A percentile compares a stretch with the other conserved stretches of the same genome.
Conservation (phyloP, 805 yeast genomes). For the Nakazawaea molendinolei region DNA sequence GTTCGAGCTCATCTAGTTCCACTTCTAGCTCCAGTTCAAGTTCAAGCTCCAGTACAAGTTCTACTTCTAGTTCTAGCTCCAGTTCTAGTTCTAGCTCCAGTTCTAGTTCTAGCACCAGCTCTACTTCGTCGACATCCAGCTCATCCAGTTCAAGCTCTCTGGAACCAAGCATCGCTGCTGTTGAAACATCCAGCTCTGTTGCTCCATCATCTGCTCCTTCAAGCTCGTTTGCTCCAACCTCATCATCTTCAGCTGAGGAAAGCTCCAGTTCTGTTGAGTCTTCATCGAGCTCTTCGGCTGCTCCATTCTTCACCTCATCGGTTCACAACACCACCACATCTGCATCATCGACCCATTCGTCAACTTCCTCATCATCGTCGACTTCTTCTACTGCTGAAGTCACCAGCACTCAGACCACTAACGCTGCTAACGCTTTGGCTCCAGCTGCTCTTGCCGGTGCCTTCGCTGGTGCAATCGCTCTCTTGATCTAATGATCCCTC, state of each 20-base stretch:
- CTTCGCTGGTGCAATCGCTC: constrained; percentile 21
- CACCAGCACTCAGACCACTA: constrained; percentile 17
- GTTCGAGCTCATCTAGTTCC: constrained; percentile 24
- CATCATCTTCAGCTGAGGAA: constrained; percentile 6
- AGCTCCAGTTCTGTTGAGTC: neutral
- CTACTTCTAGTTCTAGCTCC: constrained; percentile 23
- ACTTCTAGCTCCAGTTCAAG: constrained; percentile 24
- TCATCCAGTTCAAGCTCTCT: neutral
- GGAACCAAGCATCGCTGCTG: too few species aligned
- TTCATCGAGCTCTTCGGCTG: constrained; percentile 3
- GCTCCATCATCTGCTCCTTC: constrained; percentile 19
- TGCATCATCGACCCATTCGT: constrained; percentile 25
- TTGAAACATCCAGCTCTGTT: constrained; percentile 13
- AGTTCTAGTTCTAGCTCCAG: constrained; percentile 23
- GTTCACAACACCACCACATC: constrained; percentile 15
- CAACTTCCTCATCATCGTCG: constrained; percentile 21
- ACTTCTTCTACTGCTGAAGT: constrained; percentile 20
- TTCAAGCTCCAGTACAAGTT: constrained; percentile 25
- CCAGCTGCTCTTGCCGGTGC: constrained; percentile 16
- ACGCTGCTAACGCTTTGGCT: constrained; percentile 17
- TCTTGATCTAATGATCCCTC: constrained; percentile 11
- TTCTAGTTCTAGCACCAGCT: constrained; percentile 17
- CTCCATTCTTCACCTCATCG: constrained; percentile 14
- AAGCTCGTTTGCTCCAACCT: constrained; percentile 14
- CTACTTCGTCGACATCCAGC: constrained; percentile 13